These are phyloP conservation scores for Penicillium sp. DNA, from an alignment of 2,329 filamentous ascomycete genomes.

Conservation along the genomic window DNA sequence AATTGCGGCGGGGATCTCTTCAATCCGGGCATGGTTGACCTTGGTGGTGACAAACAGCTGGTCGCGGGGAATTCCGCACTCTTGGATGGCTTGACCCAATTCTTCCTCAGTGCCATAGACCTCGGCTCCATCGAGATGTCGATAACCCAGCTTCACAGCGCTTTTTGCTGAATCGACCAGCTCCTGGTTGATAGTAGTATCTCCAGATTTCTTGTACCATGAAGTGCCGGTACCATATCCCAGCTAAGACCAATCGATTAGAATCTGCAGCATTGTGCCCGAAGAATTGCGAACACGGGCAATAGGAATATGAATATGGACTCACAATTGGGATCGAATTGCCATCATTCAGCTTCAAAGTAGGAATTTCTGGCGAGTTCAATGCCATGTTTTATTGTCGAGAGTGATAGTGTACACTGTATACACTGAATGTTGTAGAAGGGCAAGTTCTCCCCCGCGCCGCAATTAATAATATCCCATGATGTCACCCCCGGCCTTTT, in stretches of 20 bases:
- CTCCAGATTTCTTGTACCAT: constrained; percentile 62
- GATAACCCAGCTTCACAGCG: constrained; percentile 63
- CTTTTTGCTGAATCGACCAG: constrained; percentile 61
- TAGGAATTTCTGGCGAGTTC: constrained; percentile 40
- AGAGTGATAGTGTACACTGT: no score
- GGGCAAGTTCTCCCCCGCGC: no score
- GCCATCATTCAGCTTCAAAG: constrained; percentile 61
- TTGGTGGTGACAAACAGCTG: constrained; percentile 62
- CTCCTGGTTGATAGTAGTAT: constrained; percentile 55
- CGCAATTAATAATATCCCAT: constrained; percentile 25
- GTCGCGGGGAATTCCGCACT: constrained; percentile 51
- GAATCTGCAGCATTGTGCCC: no score
- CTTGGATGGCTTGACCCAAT: constrained; percentile 53
- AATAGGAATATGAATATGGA: no score
- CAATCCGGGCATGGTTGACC: constrained; percentile 53
- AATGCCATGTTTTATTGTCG: no score
- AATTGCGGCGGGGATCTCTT: constrained; percentile 60
- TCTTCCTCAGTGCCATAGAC: constrained; percentile 56
- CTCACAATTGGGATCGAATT: constrained; percentile 59
- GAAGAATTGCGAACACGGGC: no score
- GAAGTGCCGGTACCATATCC: constrained; percentile 67
- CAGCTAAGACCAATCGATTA: constrained; percentile 44
- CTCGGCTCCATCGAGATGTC: constrained; percentile 67
- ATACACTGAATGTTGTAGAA: no score
- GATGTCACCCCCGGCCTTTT: constrained; percentile 19